These are phyloP conservation scores for Alternaria brassicicola DNA, from an alignment of 2,329 filamentous ascomycete species.

Conservation along the genomic window DNA sequence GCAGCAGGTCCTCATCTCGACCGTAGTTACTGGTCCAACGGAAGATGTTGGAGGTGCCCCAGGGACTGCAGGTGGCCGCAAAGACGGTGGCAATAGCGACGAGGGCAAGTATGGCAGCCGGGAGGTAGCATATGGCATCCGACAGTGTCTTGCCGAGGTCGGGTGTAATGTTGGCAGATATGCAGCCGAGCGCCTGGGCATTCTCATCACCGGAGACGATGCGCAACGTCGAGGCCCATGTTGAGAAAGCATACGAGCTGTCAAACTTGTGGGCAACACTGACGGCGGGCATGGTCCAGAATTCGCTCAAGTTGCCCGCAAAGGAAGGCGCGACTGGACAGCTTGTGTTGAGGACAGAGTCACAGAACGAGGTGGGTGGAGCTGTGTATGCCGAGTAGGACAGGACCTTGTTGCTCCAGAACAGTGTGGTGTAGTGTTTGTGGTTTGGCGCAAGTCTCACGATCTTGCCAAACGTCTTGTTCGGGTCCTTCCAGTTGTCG, in stretches of 20 bases:
- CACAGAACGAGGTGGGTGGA: constrained; percentile 67
- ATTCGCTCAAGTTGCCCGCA: constrained; percentile 59
- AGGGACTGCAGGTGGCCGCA: constrained; percentile 88
- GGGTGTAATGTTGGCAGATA: constrained; percentile 83
- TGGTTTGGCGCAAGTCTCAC: constrained; percentile 63
- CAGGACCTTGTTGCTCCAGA: constrained; percentile 73
- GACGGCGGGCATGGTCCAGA: constrained; percentile 70
- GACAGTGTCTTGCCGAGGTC: constrained; percentile 73
- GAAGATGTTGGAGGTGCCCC: constrained; percentile 89
- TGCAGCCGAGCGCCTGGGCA: constrained; percentile 73
- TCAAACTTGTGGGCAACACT: constrained; percentile 74
- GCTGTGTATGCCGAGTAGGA: constrained; percentile 73
- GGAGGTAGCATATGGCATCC: constrained; percentile 75
- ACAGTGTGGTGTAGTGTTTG: constrained; percentile 73
- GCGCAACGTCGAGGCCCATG: constrained; percentile 74
- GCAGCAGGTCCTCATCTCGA: constrained; percentile 86
- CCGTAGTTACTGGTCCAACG: constrained; percentile 99
- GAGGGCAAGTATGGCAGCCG: constrained; percentile 76
- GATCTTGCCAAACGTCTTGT: constrained; percentile 77
- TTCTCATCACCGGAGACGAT: constrained; percentile 75
- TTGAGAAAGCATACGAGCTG: constrained; percentile 85
- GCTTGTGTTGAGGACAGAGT: constrained; percentile 52
- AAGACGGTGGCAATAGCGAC: constrained; percentile 83
- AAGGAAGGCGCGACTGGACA: constrained; percentile 83
- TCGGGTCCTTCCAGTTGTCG: constrained; percentile 65